Percentiles rank a stretch among this genome's conserved stretches.
These are phyloP conservation scores for Paecilomyces sp. DNA, from an alignment of 2,329 filamentous ascomycete species.

Conservation along the genomic window DNA sequence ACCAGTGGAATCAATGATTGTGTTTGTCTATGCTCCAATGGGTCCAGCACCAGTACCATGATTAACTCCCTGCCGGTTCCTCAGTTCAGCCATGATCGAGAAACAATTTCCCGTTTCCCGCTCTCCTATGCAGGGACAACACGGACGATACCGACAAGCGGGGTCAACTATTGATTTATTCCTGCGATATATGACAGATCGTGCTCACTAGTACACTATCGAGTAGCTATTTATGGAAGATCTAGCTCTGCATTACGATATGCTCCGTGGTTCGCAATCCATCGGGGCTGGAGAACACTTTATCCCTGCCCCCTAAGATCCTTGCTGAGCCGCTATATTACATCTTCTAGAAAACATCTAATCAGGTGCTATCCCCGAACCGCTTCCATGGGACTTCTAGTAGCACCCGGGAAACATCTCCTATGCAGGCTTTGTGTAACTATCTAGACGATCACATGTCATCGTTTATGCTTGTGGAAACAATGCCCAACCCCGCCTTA, in stretches of 20 bases:
- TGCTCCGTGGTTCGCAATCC: background rate
- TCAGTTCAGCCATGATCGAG: background rate
- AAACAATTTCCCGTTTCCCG: background rate
- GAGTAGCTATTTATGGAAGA: background rate
- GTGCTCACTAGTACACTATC: background rate
- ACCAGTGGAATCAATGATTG: background rate
- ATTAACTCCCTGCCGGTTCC: background rate
- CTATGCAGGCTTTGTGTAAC: background rate
- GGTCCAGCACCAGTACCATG: background rate
- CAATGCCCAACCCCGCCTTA: background rate
- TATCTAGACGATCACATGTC: background rate
- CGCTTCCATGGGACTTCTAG: background rate
- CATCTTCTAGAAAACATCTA: background rate
- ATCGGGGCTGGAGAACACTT: background rate
- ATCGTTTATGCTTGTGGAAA: background rate
- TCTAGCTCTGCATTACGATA: background rate
- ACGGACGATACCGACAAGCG: background rate
- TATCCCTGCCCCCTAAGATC: background rate
- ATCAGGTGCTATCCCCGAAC: background rate
- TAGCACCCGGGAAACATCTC: background rate
- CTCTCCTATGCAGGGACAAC: background rate
- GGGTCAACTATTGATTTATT: background rate
- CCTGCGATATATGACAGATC: background rate
- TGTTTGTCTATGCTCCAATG: background rate
- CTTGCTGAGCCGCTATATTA: background rate